phyloP scores from a whole-genome alignment of 2,329 filamentous ascomycete genomes.

The Blumeria hordei region DNA sequence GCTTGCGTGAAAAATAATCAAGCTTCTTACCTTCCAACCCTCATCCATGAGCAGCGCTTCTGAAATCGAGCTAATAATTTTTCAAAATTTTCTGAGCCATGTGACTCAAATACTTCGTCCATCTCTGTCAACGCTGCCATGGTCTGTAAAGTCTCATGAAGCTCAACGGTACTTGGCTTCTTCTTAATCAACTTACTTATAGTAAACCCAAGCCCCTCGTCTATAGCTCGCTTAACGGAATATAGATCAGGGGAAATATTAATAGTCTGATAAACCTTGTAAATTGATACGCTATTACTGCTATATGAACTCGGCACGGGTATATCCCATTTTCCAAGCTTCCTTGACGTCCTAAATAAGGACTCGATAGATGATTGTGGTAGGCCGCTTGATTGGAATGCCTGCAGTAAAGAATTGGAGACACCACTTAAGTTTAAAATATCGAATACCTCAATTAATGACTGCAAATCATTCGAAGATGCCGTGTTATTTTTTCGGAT shows the following conservation, averaged over 20 bases:
- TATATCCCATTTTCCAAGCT: constrained; percentile 79
- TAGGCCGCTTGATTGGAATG: constrained; percentile 34
- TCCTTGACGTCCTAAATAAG: constrained; percentile 57
- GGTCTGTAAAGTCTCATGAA: constrained; percentile 32
- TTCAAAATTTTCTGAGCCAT: constrained; percentile 33
- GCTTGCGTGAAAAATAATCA: neutral
- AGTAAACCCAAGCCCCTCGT: constrained; percentile 35
- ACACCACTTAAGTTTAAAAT: constrained; percentile 66
- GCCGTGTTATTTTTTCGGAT: constrained; percentile 35
- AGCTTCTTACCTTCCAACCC: constrained; percentile 42
- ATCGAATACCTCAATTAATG: constrained; percentile 53
- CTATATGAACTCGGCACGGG: constrained; percentile 40
- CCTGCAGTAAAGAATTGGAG: constrained; percentile 54
- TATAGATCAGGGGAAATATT: constrained; percentile 35
- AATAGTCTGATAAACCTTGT: constrained; percentile 59
- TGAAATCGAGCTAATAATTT: constrained; percentile 38
- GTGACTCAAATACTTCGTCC: constrained; percentile 46
- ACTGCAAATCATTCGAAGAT: constrained; percentile 35
- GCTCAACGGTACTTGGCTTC: constrained; percentile 23
- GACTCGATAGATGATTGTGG: constrained; percentile 38
- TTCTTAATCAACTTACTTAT: constrained; percentile 30
- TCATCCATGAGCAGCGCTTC: constrained; percentile 52
- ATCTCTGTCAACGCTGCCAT: constrained; percentile 59
- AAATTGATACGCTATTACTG: constrained; percentile 44
- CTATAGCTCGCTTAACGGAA: constrained; percentile 30